Base-by-base conservation (phyloP, 2,329 filamentous ascomycete species). In the Microcyclospora pomicola region DNA sequence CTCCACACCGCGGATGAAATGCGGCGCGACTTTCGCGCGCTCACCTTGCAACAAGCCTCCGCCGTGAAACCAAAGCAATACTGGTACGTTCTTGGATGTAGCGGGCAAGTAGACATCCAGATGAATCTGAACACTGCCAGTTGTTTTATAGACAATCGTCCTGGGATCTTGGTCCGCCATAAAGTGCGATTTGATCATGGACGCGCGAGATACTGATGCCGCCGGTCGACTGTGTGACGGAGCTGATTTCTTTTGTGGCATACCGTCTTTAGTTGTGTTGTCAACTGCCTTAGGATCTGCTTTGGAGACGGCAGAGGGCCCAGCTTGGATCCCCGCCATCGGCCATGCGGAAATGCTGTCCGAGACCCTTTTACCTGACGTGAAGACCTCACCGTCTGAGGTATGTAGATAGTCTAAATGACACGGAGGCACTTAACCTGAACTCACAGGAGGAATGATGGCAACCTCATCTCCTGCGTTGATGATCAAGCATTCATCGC, bases 371-470 rank as follows among this genome's bases (percentile, higher is more conserved):
- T 24, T 24, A 24, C 19, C 19, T 24, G 19, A 7, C 19, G 4
- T 24, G 19, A 24, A 24, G 7, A 24, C 19, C 19, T 24, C 19
- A 7, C 4, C 7, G 7, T 24, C 19, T 24, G 19, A 24, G 19
- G 19, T 24, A n/a, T n/a, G n/a, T n/a, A n/a, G 28, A n/a, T 30
- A 13, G 30, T 13, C 30, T n/a, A 15, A 9, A 31, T 13, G 30
- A 31, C 4, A n/a, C 30, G 30, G 9, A 13, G 13, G 13, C 11
- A 36, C 31, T 71, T 59, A 91, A 4, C 84, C 84, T 29, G 84
- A 86, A 66, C 84, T 92, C 47, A 92, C 85, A 9, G 85, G 84
- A 27, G 85, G 84, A 40, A 92, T 88, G 28, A 92, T 80, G 31
- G 81, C 85, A 39, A 92, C 82, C 63, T 92, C 85, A 54, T 92